Percentiles rank a stretch among this genome's conserved stretches.
phyloP scores from a whole-genome alignment of 2,329 filamentous ascomycete species.

The Ceratocystis colombiana region DNA sequence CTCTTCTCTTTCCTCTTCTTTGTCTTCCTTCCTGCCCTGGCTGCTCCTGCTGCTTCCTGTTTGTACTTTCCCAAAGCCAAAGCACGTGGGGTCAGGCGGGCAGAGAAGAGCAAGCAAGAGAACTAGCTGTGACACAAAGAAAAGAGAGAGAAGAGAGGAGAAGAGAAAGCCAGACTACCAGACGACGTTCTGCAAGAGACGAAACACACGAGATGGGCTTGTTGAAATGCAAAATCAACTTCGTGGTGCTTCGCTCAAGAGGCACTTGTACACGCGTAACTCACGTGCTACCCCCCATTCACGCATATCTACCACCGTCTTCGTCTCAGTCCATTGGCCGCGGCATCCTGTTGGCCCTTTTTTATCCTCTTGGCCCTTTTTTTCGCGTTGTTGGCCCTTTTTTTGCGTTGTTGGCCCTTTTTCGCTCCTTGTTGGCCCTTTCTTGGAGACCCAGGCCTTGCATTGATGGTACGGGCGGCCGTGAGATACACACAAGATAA shows the following conservation, averaged over 20 bases:
- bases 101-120: neutral
- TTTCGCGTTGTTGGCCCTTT: neutral
- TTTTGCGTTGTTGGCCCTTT: neutral
- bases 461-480: conserved; percentile 1
- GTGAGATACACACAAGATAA: neutral
- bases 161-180: too few relatives aligned
- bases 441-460: neutral
- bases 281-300: neutral
- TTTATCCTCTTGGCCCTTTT: neutral
- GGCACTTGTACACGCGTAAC: neutral
- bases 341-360: conserved; percentile 3
- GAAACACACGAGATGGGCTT: too few relatives aligned
- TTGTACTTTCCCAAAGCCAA: neutral
- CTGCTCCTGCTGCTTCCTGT: neutral
- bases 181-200: too few relatives aligned
- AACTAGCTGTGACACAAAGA: too few relatives aligned
- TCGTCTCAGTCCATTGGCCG: neutral
- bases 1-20: neutral
- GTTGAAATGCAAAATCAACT: too few relatives aligned
- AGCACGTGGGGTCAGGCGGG: neutral
- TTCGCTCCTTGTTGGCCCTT: neutral
- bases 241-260: too few relatives aligned
- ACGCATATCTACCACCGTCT: neutral
- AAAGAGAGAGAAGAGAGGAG: too few relatives aligned
- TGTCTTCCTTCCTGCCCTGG: neutral